A percentile compares a stretch with the other conserved stretches of the same genome.
These are phyloP conservation scores for Phylloporus sp. DNA, from an alignment of 1,284 basidiomycete species.

Conservation along the genomic window DNA sequence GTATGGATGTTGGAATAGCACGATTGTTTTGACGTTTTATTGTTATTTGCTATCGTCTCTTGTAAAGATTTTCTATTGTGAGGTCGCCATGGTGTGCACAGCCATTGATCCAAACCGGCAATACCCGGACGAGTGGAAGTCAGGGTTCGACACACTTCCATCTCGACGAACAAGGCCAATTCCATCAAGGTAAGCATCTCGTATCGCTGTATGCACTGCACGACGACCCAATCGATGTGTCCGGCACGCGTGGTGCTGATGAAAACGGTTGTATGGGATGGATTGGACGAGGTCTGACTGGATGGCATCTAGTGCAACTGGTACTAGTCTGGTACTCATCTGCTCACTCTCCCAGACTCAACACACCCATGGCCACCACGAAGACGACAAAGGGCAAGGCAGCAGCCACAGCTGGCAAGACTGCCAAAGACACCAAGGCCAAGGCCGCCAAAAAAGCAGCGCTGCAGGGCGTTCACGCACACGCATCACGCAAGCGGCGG, in stretches of 20 bases:
- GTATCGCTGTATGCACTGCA: not conserved
- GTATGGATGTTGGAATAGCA: not conserved
- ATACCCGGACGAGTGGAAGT: conserved; percentile 24
- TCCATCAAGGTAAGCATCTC: conserved; percentile 36
- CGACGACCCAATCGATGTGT: not conserved
- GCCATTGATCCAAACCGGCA: conserved; percentile 34
- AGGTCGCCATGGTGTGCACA: conserved; percentile 15
- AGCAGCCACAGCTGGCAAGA: conserved; percentile 29
- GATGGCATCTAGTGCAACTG: conserved; percentile 21
- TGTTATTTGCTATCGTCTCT: conserved; percentile 35
- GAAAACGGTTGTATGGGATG: conserved; percentile 19
- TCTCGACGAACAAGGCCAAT: conserved; percentile 36
- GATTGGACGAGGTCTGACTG: conserved; percentile 25
- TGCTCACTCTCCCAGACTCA: conserved; percentile 13
- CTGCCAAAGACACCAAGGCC: conserved; percentile 78
- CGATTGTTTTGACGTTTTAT: conserved; percentile 28
- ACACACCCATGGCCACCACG: conserved; percentile 62
- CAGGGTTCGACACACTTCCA: conserved; percentile 2
- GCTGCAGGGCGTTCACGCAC: conserved; percentile 84
- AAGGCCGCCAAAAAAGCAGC: conserved; percentile 97
- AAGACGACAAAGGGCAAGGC: conserved; percentile 70
- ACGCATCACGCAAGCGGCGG: conserved; percentile 84
- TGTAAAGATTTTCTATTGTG: conserved; percentile 3
- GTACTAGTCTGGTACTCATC: conserved; percentile 12
- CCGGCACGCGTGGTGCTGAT: not conserved